phyloP scores from a whole-genome alignment of 371 early-diverging fungal species.

The Zychaea mexicana region DNA sequence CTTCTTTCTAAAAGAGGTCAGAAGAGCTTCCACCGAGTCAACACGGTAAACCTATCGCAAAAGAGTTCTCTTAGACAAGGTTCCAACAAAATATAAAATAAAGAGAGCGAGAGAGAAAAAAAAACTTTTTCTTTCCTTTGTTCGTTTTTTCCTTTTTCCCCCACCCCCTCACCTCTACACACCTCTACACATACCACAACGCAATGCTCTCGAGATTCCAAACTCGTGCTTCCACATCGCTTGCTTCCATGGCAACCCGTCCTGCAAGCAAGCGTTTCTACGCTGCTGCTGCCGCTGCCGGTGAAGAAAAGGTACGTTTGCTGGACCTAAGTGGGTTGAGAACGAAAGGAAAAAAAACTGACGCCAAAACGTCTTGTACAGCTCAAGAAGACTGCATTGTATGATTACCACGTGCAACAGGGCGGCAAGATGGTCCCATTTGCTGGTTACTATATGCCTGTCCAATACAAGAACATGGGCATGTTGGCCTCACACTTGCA shows the following conservation, averaged over 20 bases:
- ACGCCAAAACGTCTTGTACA: not conserved
- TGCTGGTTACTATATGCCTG: conserved; percentile 97
- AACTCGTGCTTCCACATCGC: conserved; percentile 17
- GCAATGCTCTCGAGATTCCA: conserved; percentile 8
- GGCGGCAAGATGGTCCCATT: conserved; percentile 98
- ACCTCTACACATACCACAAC: not conserved
- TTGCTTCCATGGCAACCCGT: conserved; percentile 18
- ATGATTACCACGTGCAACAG: conserved; percentile 89
- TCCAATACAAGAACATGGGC: conserved; percentile 83
- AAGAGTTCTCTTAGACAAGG: conserved; percentile 10
- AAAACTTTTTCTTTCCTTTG: not conserved
- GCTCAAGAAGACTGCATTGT: conserved; percentile 81
- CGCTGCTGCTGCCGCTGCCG: conserved; percentile 27
- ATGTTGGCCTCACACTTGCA: conserved; percentile 88
- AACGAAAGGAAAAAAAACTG: not conserved
- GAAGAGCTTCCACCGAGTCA: conserved; percentile 44
- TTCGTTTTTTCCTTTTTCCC: conserved; percentile 8
- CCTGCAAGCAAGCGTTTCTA: conserved; percentile 27
- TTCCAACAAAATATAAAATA: conserved; percentile 14
- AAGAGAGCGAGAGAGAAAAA: not conserved
- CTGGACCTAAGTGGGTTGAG: not conserved
- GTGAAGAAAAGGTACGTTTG: conserved; percentile 23
- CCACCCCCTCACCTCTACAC: conserved; percentile 3
- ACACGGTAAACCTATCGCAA: conserved; percentile 41
- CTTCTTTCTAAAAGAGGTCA: conserved; percentile 8